Percentiles rank a stretch among this genome's conserved stretches.
phyloP scores from a whole-genome alignment of 2,329 filamentous ascomycete species.

The Stromatinia cepivora region DNA sequence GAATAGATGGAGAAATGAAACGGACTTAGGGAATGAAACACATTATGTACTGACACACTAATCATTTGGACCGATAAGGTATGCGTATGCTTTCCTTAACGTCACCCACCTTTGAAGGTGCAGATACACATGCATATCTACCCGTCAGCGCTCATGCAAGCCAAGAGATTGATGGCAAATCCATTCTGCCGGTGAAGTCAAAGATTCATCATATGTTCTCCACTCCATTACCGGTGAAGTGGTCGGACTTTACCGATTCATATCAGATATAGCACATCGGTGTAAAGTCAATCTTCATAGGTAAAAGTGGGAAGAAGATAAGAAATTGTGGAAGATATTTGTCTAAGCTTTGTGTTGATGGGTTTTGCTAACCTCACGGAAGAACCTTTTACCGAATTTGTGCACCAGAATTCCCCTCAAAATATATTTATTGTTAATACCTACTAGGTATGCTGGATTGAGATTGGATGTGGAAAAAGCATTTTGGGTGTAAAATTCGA shows the following conservation, averaged over 20 bases:
- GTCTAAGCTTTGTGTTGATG: neutral
- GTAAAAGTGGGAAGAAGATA: slow-evolving; percentile 15
- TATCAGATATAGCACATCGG: neutral
- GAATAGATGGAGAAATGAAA: neutral
- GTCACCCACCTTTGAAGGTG: slow-evolving; percentile 1
- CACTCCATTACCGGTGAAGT: neutral
- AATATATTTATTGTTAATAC: too few species aligned
- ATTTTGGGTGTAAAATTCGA: neutral
- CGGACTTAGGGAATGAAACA: neutral
- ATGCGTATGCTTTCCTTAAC: neutral
- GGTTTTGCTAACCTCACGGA: neutral
- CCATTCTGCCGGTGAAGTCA: neutral
- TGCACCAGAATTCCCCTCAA: neutral
- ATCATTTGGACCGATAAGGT: slow-evolving; percentile 1
- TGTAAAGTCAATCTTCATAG: neutral
- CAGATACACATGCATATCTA: slow-evolving; percentile 6
- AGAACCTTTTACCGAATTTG: neutral
- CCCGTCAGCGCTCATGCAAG: slow-evolving; percentile 5
- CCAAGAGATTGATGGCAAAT: neutral
- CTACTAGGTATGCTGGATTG: neutral
- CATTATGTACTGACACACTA: slow-evolving; percentile 4
- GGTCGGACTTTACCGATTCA: neutral
- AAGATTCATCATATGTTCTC: neutral
- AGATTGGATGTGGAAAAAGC: neutral
- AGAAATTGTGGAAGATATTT: neutral